Conservation (phyloP, 1,139 yeast genomes). For the Candida glucosophila region DNA sequence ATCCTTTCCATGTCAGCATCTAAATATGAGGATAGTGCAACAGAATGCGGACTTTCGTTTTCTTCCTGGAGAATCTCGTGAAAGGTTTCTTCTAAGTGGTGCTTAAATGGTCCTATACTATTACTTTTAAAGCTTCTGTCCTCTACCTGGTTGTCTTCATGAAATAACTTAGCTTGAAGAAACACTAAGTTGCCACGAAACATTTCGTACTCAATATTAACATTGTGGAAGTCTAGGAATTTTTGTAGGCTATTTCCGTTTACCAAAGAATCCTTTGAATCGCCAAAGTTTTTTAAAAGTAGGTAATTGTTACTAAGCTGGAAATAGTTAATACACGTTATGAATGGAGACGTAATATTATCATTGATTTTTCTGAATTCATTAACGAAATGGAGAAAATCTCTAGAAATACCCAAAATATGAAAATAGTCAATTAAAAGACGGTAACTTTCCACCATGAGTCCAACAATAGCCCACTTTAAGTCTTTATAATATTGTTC, state of each 20-base stretch:
- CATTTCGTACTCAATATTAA: constrained; percentile 1
- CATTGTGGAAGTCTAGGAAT: neutral
- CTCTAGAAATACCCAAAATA: constrained; percentile 46
- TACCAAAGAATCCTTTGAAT: constrained; percentile 1
- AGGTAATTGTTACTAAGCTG: constrained; percentile 11
- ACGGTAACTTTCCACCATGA: constrained; percentile 26
- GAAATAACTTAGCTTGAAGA: neutral
- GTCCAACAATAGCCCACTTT: constrained; percentile 26
- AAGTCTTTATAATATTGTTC: constrained; percentile 14
- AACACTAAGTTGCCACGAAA: constrained; percentile 1
- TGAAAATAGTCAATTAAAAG: constrained; percentile 26
- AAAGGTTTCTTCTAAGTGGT: neutral
- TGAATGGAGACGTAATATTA: constrained; percentile 16
- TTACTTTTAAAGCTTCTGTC: no score
- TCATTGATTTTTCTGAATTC: constrained; percentile 36
- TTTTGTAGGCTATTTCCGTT: constrained; percentile 1
- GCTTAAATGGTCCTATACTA: no score
- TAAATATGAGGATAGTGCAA: no score
- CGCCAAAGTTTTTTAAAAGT: constrained; percentile 7
- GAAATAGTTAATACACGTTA: constrained; percentile 17
- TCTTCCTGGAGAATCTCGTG: neutral
- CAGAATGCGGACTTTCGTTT: no score
- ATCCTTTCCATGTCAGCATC: no score
- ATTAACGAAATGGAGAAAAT: constrained; percentile 38
- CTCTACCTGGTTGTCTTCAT: no score